Base-by-base conservation (phyloP, 495 filamentous ascomycete genomes). In the Penicillium diatomitis region DNA sequence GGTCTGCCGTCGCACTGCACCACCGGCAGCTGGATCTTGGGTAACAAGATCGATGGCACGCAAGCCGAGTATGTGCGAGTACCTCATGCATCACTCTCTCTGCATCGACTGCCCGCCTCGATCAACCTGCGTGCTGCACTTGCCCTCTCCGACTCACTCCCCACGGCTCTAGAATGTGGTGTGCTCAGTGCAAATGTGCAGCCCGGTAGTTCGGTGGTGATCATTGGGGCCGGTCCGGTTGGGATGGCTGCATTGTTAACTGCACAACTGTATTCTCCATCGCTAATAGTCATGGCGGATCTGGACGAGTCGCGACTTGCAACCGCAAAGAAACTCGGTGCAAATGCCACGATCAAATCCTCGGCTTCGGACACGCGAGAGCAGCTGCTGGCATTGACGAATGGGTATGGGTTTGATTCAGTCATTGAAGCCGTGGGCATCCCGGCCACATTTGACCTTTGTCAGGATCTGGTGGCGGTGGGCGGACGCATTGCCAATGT, bases 381-480 rank as follows among this genome's bases (percentile, higher is more conserved):
- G 36, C 30, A 55, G 7, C 62, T 74, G 4, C 61, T 63, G 39
- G 56, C 55, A 3, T 46, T 74, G 29, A 77, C 71, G 0, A 67
- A 68, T 5, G 70, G 67, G 3, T 63, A 66, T 36, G 74, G 73
- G 1, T 76, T 70, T 45, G 75, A 81, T 52, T 61, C 69, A 31
- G 74, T 81, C 27, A 74, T 81, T 44, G 77, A 81, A 55, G 74
- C 71, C 4, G 77, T 79, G 5, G 77, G 77, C 3, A 56, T 73
- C 11, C 69, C 69, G 5, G 66, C 63, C 10, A 73, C 68, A 4
- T 73, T 78, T 51, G 64, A 67, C 32, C 49, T 74, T 47, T 64
- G 63, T 40, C 75, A 77, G 54, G 56, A 66, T n/a, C 44, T 81
- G 8, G 67, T 81, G 3, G 74, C 66, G 4, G 58, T 70, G 0